Evolutionary conservation across 202 grass and related monocot species (phyloP).

Genomic region (Thinopyrum obtusiflorum): DNA sequence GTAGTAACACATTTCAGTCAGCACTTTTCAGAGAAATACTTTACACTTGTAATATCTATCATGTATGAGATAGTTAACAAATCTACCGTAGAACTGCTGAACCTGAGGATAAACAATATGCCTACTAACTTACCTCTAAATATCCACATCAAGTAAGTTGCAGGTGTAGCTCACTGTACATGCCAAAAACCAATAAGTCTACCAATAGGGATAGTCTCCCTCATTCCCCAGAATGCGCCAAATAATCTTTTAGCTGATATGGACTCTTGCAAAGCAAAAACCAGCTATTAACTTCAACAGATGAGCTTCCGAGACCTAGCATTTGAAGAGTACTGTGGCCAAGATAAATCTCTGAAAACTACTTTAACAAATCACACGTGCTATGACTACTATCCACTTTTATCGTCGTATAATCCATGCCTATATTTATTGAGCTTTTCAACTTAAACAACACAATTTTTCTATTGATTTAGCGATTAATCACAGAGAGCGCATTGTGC

Average conservation of each 20-base stretch:
- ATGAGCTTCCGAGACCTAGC: conserved; percentile 1
- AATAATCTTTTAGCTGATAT: conserved; percentile 8
- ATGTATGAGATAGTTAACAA: background rate
- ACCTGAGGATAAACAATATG: background rate
- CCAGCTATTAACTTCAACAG: background rate
- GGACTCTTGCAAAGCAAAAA: conserved; percentile 20
- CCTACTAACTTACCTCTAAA: conserved; percentile 5
- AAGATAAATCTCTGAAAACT: conserved; percentile 3
- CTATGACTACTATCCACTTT: background rate
- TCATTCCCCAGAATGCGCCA: conserved; percentile 12
- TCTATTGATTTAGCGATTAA: background rate
- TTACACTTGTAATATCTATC: background rate
- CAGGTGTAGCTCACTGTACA: background rate
- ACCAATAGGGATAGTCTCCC: background rate
- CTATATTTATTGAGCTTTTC: background rate
- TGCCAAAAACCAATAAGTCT: background rate
- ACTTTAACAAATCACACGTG: background rate
- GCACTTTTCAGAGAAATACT: background rate
- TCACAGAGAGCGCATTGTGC: background rate
- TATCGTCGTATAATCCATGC: background rate
- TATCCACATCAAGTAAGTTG: background rate
- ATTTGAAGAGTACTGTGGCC: conserved; percentile 4
- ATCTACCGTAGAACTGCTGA: background rate
- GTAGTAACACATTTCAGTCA: conserved; percentile 11
- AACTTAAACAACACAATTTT: background rate